A percentile compares a stretch with the other conserved stretches of the same genome.
These are phyloP conservation scores for Nosema muscidifuracis DNA, from an alignment of 371 early-diverging fungal genomes.

Conservation along the genomic window DNA sequence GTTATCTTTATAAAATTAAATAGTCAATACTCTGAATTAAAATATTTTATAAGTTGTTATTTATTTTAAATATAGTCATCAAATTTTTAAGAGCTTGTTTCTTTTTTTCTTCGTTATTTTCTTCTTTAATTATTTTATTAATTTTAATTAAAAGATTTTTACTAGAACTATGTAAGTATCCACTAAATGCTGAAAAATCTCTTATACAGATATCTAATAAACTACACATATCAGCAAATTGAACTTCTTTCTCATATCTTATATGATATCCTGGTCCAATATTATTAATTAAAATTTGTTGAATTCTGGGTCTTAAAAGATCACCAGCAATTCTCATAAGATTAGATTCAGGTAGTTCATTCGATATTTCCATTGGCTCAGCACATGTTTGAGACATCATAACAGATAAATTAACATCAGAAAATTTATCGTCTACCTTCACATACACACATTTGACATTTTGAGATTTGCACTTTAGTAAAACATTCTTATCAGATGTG, in stretches of 20 bases:
- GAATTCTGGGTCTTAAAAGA: not conserved
- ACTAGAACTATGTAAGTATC: not conserved
- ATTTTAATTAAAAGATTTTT: not conserved
- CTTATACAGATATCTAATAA: not conserved
- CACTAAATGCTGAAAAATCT: not conserved
- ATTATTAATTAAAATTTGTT: not conserved
- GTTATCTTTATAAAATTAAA: not conserved
- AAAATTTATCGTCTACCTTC: not conserved
- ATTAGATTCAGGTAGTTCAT: not conserved
- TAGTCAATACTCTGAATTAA: not conserved
- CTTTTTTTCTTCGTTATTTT: not conserved
- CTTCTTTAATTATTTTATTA: not conserved
- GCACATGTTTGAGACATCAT: constrained; percentile 6
- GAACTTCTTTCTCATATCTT: not conserved
- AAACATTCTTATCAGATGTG: constrained; percentile 37
- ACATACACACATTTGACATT: constrained; percentile 35
- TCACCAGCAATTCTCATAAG: not conserved
- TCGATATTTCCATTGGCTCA: constrained; percentile 30
- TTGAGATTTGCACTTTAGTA: constrained; percentile 33
- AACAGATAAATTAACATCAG: constrained; percentile 19
- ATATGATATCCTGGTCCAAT: not conserved
- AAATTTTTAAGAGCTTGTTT: not conserved
- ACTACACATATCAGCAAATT: not conserved
- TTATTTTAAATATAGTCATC: not conserved
- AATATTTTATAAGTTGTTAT: constrained; percentile 1